Base-by-base conservation (phyloP, 192 early-diverging fungal species). In the Spizellomyces punctatus region DNA sequence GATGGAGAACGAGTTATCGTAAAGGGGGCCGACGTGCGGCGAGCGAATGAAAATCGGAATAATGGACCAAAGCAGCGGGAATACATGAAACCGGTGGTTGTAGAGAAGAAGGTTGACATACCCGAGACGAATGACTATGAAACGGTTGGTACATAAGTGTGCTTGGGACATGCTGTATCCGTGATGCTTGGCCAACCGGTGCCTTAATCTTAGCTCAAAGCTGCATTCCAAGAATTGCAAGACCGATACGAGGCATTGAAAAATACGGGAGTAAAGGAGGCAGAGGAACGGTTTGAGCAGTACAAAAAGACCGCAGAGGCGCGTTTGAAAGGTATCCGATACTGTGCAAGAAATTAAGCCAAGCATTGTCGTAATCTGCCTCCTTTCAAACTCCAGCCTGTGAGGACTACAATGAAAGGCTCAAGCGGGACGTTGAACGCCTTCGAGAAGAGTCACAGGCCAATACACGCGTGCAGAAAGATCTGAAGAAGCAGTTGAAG, bases 231-330 rank as follows among this genome's bases (percentile, higher is more conserved):
- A 48, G 62, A 72, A 50, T 42, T 72, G 8, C 50, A 64, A 47
- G 61, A n/a, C 10, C 62, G 47, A 43, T 72, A 72, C 8, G 63
- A 72, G 17, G 10, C 8, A 43, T 54, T 72, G 6, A 63, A 64
- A 64, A 16, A 63, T 6, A 21, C 16, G 10, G 60, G 59, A 0
- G 47, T 72, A 2, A 64, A 72, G 41, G 62, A 64, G 9, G 71
- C 71, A 10, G 62, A 72, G 19, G 62, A n/a, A 7, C 12, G n/a
- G 21, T 52, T 64, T 46, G 27, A 22, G 14, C 7, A 14, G 45
- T 72, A 72, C 44, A 52, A 52, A 22, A 22, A 36, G 6, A 54
- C 61, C 3, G 60, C 62, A n/a, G 71, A 72, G 22, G 61, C 44
- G 59, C 44, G 63, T 6, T 17, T 55, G 4, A 42, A 72, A 72